phyloP scores from a whole-genome alignment of 2,329 filamentous ascomycete species.

The Tolypocladium amazonense region DNA sequence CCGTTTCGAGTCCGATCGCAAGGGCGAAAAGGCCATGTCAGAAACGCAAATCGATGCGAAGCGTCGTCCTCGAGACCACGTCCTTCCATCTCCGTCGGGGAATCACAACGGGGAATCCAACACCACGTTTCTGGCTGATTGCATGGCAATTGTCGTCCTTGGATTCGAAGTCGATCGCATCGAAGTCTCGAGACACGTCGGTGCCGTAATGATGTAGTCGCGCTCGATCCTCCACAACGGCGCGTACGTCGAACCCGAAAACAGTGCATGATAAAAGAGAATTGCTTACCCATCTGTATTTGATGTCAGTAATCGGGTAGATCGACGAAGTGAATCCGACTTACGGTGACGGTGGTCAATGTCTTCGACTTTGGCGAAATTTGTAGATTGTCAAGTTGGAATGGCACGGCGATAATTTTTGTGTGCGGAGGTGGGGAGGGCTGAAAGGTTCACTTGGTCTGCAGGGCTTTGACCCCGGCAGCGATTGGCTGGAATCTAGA shows the following conservation, averaged over 20 bases:
- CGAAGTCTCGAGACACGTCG: background rate
- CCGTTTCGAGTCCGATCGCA: background rate
- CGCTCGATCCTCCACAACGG: background rate
- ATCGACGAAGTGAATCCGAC: conserved; percentile 23
- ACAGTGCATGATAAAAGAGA: conserved; percentile 11
- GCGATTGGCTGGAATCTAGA: conserved; percentile 18
- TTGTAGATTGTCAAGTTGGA: conserved; percentile 28
- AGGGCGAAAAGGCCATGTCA: background rate
- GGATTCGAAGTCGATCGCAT: background rate
- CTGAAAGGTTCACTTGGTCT: conserved; percentile 17
- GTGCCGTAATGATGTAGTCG: background rate
- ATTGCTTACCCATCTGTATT: conserved; percentile 50
- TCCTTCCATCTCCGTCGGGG: background rate
- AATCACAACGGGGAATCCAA: background rate
- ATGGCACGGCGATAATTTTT: conserved; percentile 29
- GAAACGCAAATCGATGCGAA: background rate
- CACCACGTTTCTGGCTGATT: background rate
- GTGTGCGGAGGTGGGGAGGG: conserved; percentile 30
- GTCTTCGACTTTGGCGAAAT: conserved; percentile 32
- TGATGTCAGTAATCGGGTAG: conserved; percentile 28
- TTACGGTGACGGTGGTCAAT: conserved; percentile 39
- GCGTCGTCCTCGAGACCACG: background rate
- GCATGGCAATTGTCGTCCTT: background rate
- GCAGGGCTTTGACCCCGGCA: conserved; percentile 25
- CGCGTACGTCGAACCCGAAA: conserved; percentile 2